Percentiles rank a stretch among this genome's conserved stretches.
phyloP scores from a whole-genome alignment of 495 filamentous ascomycete species.

The Neurospora africana region DNA sequence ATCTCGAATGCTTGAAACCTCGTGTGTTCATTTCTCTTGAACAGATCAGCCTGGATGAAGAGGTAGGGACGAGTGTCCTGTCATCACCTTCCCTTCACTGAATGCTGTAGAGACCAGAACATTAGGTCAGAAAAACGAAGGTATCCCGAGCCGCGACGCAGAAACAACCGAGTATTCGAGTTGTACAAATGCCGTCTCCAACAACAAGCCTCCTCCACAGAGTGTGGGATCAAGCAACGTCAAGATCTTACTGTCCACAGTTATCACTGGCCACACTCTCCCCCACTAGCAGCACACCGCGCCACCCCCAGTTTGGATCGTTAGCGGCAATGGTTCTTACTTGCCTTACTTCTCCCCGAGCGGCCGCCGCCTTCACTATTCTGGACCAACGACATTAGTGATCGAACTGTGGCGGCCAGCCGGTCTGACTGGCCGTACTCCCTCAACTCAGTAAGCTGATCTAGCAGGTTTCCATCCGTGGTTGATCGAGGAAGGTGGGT shows the following conservation, averaged over 20 bases:
- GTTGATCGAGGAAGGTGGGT: neutral
- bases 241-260: neutral
- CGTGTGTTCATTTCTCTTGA: neutral
- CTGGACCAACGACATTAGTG: neutral
- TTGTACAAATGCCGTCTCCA: neutral
- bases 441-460: neutral
- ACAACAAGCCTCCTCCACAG: neutral
- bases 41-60: neutral
- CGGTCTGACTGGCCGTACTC: neutral
- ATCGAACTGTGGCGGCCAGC: neutral
- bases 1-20: neutral
- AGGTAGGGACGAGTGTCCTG: neutral
- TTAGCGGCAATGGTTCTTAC: neutral
- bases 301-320: neutral
- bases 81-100: neutral
- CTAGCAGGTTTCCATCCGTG: neutral
- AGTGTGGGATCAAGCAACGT: neutral
- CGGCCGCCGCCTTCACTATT: neutral
- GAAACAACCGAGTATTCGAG: neutral
- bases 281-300: neutral
- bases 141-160: neutral
- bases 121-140: neutral
- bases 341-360: neutral
- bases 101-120: neutral
- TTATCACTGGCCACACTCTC: neutral